These are phyloP conservation scores for Myxozyma neglecta DNA, from an alignment of 805 yeast genomes.

Conservation along the genomic window DNA sequence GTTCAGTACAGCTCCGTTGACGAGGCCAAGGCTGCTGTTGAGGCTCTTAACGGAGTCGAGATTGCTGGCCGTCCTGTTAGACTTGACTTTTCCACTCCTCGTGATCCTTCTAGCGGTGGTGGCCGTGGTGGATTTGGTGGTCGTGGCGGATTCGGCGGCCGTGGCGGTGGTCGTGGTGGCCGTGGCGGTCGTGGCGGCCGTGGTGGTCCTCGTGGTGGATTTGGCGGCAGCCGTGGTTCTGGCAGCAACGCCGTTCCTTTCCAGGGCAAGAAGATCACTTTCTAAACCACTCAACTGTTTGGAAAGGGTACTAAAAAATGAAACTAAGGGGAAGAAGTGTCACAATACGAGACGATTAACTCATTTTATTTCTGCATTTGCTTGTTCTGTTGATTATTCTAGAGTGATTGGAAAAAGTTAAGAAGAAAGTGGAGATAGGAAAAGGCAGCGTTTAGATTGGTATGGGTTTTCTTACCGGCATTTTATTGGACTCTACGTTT, in stretches of 20 bases:
- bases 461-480: background rate
- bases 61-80: constrained; percentile 91
- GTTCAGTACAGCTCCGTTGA: constrained; percentile 86
- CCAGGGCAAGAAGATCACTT: constrained; percentile 58
- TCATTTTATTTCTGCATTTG: background rate
- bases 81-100: constrained; percentile 92
- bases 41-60: constrained; percentile 83
- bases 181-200: constrained; percentile 7
- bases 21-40: constrained; percentile 86
- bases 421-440: background rate
- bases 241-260: constrained; percentile 50
- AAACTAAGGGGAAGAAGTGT: background rate
- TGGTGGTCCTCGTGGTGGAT: constrained; percentile 41
- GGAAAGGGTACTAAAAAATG: no score
- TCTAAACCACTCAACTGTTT: constrained; percentile 31
- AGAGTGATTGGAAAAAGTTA: background rate
- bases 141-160: constrained; percentile 47
- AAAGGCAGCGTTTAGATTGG: background rate
- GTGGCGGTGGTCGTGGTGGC: constrained; percentile 41
- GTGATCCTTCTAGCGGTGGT: constrained; percentile 51
- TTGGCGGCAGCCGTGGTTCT: constrained; percentile 42
- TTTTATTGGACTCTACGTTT: background rate
- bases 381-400: background rate
- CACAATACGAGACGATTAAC: constrained; percentile 1
- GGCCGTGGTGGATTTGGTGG: constrained; percentile 44